Evolutionary conservation across 345 rosid species (phyloP).

Genomic region (Lepidium africanum): DNA sequence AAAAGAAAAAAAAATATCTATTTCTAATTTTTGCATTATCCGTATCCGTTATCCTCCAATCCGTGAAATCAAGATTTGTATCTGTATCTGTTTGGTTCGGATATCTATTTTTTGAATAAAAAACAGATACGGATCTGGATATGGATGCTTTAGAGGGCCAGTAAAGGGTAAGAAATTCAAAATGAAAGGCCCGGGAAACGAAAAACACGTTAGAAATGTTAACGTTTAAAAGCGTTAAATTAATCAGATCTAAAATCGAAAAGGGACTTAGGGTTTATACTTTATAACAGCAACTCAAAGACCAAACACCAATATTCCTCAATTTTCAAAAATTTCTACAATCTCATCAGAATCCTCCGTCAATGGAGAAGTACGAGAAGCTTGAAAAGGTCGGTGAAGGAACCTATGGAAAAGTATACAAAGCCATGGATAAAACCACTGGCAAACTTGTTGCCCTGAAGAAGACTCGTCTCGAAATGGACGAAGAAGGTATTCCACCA

Average conservation of each 20-base stretch:
- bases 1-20: too few species aligned
- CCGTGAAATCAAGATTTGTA: too few species aligned
- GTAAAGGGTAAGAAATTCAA: constrained; percentile 8
- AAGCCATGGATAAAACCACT: constrained; percentile 74
- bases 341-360: neutral
- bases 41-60: too few species aligned
- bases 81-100: too few species aligned
- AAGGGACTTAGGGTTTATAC: constrained; percentile 19
- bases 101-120: too few species aligned
- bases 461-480: constrained; percentile 89
- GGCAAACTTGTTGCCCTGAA: constrained; percentile 85
- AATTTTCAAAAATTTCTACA: neutral
- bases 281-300: neutral
- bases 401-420: constrained; percentile 92
- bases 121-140: too few species aligned
- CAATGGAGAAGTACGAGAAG: constrained; percentile 59
- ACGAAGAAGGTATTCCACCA: constrained; percentile 95
- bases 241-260: constrained; percentile 7
- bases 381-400: constrained; percentile 97
- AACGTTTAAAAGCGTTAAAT: neutral
- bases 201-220: neutral
- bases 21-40: too few species aligned
- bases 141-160: too few species aligned
- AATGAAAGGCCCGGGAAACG: constrained; percentile 11
- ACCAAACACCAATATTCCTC: neutral